A percentile compares a stretch with the other conserved stretches of the same genome.
Conservation (phyloP, 768 basidiomycete genomes). For the Russula abietina region DNA sequence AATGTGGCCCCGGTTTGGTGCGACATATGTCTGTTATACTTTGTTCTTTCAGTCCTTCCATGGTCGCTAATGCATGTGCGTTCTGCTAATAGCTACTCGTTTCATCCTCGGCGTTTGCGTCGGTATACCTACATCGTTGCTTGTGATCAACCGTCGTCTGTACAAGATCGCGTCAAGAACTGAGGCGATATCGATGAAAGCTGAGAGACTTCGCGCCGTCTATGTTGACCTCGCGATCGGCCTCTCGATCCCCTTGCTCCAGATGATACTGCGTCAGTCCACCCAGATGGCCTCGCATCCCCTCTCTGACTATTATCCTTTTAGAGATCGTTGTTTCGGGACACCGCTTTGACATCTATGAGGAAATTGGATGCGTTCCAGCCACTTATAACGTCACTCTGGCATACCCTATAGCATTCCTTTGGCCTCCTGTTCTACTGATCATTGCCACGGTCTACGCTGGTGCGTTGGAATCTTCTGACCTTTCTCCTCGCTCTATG, state of each 20-base stretch:
- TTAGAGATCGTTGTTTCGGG: conserved; percentile 54
- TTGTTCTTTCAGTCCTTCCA: neutral
- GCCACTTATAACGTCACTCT: conserved; percentile 37
- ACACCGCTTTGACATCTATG: conserved; percentile 55
- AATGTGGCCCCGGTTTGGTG: conserved; percentile 48
- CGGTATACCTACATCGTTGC: conserved; percentile 32
- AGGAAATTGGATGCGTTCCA: conserved; percentile 50
- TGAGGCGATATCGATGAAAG: neutral
- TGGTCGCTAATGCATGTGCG: neutral
- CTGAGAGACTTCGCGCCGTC: conserved; percentile 14
- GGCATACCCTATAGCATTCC: conserved; percentile 30
- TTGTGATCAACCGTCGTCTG: conserved; percentile 36
- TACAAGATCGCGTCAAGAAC: conserved; percentile 26
- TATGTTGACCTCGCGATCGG: conserved; percentile 15
- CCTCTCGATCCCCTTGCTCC: conserved; percentile 22
- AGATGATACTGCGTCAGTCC: conserved; percentile 31
- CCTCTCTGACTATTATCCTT: neutral
- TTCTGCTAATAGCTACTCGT: conserved; percentile 28
- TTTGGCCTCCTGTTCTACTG: conserved; percentile 30
- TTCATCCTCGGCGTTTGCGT: conserved; percentile 28
- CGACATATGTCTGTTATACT: conserved; percentile 43
- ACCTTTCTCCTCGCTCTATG: neutral
- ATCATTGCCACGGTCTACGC: conserved; percentile 31
- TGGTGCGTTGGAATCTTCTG: conserved; percentile 27
- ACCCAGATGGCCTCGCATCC: neutral